phyloP scores from a whole-genome alignment of 1,139 yeast species.

The Sugiyamaella sp. region DNA sequence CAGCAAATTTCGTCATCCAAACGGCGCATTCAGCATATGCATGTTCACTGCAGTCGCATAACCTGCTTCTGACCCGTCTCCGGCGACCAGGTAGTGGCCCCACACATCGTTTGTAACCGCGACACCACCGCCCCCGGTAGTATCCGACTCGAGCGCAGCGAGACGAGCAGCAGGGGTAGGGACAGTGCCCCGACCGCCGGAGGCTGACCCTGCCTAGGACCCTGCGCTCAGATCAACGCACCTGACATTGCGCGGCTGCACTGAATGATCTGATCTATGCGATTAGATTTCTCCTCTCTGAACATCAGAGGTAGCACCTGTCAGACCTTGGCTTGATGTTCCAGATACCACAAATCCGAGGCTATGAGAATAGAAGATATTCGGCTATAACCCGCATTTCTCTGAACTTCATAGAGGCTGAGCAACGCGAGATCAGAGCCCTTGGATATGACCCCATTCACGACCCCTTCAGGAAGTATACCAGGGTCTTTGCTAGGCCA shows the following conservation, averaged over 20 bases:
- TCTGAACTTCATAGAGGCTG: conserved; percentile 11
- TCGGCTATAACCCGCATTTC: not conserved
- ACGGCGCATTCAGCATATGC: conserved; percentile 4
- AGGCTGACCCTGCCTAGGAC: too few species aligned
- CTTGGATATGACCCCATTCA: not conserved
- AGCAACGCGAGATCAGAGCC: conserved; percentile 10
- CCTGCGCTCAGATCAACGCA: too few species aligned
- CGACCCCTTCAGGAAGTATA: conserved; percentile 8
- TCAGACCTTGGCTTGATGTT: conserved; percentile 13
- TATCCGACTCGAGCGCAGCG: too few species aligned
- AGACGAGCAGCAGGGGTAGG: too few species aligned
- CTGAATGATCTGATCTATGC: too few species aligned
- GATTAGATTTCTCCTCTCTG: too few species aligned
- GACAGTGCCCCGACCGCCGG: too few species aligned
- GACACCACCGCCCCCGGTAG: conserved; percentile 42
- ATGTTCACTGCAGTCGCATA: not conserved
- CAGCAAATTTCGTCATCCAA: conserved; percentile 29
- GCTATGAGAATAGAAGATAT: not conserved
- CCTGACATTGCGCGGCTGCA: too few species aligned
- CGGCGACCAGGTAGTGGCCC: too few species aligned
- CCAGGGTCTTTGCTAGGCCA: conserved; percentile 1
- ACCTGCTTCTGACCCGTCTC: too few species aligned
- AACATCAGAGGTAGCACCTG: too few species aligned
- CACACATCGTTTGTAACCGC: too few species aligned
- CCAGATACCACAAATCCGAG: conserved; percentile 11